Base-by-base conservation (phyloP, 305 asterid genomes). In the Vinca major region DNA sequence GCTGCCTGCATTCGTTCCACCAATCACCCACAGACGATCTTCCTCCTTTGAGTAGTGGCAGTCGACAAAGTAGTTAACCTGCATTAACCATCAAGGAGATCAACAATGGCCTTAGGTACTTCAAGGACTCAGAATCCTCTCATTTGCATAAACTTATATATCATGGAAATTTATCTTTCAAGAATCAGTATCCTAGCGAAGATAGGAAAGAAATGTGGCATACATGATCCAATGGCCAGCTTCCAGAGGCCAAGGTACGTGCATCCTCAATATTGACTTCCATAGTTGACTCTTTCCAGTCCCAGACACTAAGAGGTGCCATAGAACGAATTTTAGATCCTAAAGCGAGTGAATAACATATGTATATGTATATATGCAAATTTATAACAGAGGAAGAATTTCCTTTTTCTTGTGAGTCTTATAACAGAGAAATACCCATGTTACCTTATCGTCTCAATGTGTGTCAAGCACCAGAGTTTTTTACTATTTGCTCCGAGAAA, bases 381-480 rank as follows among this genome's bases (percentile, higher is more conserved):
- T 26, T 26, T 26, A 26, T 26, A 26, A 26, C 33, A 26, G 33
- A 26, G 33, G 33, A 26, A 26, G 33, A 26, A 26, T 26, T 26
- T 26, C 33, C 33, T 26, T 26, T 26, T 26, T 26, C 33, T 26
- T 26, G 0, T 26, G 33, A 26, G 33, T 26, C 33, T 26, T 26
- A 26, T 26, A 26, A 26, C 33, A 26, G 33, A 26, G 33, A 26
- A 26, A 26, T 26, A 26, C n/a, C 26, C 36, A 40, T 20, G 55
- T 63, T 79, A 93, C 99, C 99, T 91, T 81, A 93, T 62, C 64
- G 96, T 91, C 77, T 93, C 99, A 49, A 91, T 89, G 67, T 89
- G 97, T 10, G 99, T 86, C 76, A 88, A 80, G 76, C 97, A 93
- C 97, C 99, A 93, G 71, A 93, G 78, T 69, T 87, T 90, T 69